Evolutionary conservation across 371 early-diverging fungal genomes (phyloP), one percentile per base, ranked within the genome.

Genomic region (Syncephalis fuscata): DNA sequence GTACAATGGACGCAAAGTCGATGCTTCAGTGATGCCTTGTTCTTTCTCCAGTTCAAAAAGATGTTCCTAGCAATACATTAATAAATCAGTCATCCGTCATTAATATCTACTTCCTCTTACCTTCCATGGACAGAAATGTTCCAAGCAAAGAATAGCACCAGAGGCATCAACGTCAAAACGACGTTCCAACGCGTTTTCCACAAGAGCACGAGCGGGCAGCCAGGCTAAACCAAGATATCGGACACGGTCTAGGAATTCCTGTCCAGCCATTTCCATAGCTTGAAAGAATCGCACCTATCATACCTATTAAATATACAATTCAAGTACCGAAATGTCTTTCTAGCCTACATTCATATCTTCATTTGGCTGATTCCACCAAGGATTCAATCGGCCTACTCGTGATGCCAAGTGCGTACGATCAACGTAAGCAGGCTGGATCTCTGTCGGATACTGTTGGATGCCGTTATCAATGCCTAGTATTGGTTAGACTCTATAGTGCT

Each of bases 71-170:
- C 7, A 22, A 19, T 32, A n/a, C n/a, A 32, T 32, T 11, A 32
- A 32, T 11, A 48, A 25, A 19, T 15, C 14, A 44, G 23, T 19
- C 5, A 32, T 14, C 27, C 17, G 22, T 7, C 15, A 15, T 8
- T 32, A 2, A 24, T 10, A 43, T 44, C 17, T 36, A 21, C 48
- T 10, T 11, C 19, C 4, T 20, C 20, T 1, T 22, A 45, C 57
- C 58, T 92, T 89, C 93, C 92, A 95, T 4, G 94, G 94, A 55
- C 87, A 88, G 23, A 75, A 71, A 45, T 71, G 68, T 21, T 88
- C 83, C 43, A 93, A 70, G 22, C 88, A 65, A 51, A 95, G 62
- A 42, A 93, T 80, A 44, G 75, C 71, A 16, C 93, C 95, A 23
- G 76, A 74, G 11, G 70, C 59, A 56, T 90, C 78, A 25, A 82